A percentile compares a stretch with the other conserved stretches of the same genome.
phyloP scores from a whole-genome alignment of 108 stramenopile genomes.

The Halocafeteria seosinensis region DNA sequence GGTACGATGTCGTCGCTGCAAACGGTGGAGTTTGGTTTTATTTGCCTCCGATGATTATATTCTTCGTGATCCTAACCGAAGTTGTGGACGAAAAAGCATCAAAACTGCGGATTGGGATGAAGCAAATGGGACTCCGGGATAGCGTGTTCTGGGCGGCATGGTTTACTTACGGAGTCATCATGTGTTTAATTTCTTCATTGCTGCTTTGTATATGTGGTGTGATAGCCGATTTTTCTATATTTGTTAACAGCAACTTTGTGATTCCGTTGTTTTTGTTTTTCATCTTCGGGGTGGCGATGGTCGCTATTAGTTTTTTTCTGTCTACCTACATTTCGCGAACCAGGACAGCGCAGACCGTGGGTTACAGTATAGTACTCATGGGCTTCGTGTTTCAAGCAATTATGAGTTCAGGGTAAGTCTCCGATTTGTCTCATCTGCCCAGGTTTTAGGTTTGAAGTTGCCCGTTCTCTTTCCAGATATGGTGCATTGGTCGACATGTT shows the following conservation, averaged over 20 bases:
- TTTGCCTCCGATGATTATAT: neutral
- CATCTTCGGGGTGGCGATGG: neutral
- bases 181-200: neutral
- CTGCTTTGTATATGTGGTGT: neutral
- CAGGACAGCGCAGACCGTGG: neutral
- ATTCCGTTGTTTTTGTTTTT: neutral
- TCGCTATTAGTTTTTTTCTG: neutral
- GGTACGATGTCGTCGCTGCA: neutral
- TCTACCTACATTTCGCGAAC: neutral
- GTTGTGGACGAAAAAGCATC: neutral
- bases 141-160: neutral
- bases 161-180: neutral
- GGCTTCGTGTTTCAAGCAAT: slow-evolving; percentile 2
- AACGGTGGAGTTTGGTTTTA: neutral
- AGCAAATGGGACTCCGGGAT: neutral
- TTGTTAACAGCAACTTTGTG: neutral
- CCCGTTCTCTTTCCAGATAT: too few relatives aligned
- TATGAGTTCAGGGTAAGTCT: neutral
- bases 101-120: neutral
- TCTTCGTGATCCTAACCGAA: neutral
- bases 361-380: neutral
- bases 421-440: too few relatives aligned
- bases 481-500: neutral
- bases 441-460: too few relatives aligned
- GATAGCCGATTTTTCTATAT: neutral